Evolutionary conservation across 495 filamentous ascomycete species (phyloP), one percentile per base, ranked within the genome.

Genomic region (Tuber calosporum): DNA sequence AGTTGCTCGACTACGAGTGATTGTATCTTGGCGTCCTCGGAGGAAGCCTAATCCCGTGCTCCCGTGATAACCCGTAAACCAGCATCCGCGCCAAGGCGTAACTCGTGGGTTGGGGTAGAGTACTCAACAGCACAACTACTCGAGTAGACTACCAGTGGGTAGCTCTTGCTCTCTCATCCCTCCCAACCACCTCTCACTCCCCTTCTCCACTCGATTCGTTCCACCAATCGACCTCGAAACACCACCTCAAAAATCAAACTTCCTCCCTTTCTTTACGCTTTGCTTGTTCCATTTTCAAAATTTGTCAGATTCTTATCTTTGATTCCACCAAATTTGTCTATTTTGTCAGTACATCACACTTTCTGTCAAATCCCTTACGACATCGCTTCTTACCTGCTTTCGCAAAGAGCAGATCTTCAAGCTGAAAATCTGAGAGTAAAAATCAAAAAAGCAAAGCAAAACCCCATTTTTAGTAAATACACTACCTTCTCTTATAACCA

Each of bases 141-240:
- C n/a, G n/a, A n/a, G n/a, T n/a, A n/a, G n/a, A n/a, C n/a, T n/a
- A 30, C 11, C 26, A 9, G n/a, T 26, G 13, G 53, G 4, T 62
- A 62, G 53, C 53, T 62, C n/a, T n/a, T n/a, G n/a, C n/a, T n/a
- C n/a, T n/a, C 34, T 62, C 53, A 62, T 62, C 53, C 48, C 48
- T 62, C 53, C 53, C 53, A 62, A 62, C 53, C 53, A 62, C 53
- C 30, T 34, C 53, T 34, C 53, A 11, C 53, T 34, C n/a, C 2
- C 48, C 9, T 26, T 15, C 11, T 62, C 53, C 53, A 34, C 53
- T 17, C 53, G 3, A 30, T 34, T 34, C 26, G 26, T 15, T 58
- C 53, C 11, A 62, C 53, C 53, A 62, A 62, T 30, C 26, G 53
- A 34, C 13, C 0, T 15, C 26, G 26, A 62, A 62, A 34, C 26